These are phyloP conservation scores for Westerdykella sp. DNA, from an alignment of 2,329 filamentous ascomycete genomes.

Conservation along the genomic window DNA sequence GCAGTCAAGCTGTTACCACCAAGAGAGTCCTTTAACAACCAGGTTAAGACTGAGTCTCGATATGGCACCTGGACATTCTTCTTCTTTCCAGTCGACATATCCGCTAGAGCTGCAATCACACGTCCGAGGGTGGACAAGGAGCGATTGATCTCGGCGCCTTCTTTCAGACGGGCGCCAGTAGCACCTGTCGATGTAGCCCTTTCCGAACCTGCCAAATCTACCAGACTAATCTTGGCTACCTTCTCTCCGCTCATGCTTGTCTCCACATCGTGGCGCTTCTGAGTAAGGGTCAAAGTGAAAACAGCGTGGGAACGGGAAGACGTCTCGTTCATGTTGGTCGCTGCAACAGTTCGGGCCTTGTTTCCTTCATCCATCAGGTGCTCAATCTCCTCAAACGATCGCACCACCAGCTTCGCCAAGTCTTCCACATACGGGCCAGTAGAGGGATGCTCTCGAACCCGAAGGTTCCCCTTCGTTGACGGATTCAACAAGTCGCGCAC, in stretches of 20 bases:
- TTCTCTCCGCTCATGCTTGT: slow-evolving; percentile 98
- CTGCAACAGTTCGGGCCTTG: slow-evolving; percentile 94
- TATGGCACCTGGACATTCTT: slow-evolving; percentile 82
- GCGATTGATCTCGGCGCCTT: slow-evolving; percentile 97
- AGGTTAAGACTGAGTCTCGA: slow-evolving; percentile 92
- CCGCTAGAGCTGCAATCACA: slow-evolving; percentile 93
- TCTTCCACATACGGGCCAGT: slow-evolving; percentile 98
- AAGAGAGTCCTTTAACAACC: slow-evolving; percentile 92
- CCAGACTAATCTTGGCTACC: slow-evolving; percentile 94
- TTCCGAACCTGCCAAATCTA: slow-evolving; percentile 96
- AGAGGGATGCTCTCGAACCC: slow-evolving; percentile 94
- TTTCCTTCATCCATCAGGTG: slow-evolving; percentile 99
- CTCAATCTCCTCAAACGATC: slow-evolving; percentile 92
- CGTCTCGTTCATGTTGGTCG: slow-evolving; percentile 99
- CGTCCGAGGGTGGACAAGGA: slow-evolving; percentile 93
- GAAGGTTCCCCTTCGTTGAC: slow-evolving; percentile 89
- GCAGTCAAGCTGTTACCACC: slow-evolving; percentile 99
- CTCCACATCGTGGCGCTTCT: slow-evolving; percentile 84
- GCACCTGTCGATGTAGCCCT: slow-evolving; percentile 95
- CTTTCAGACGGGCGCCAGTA: slow-evolving; percentile 88
- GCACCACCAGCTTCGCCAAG: slow-evolving; percentile 87
- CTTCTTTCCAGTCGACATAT: slow-evolving; percentile 79
- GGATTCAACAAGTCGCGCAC: slow-evolving; percentile 94
- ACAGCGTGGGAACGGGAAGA: slow-evolving; percentile 97
- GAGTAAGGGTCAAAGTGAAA: slow-evolving; percentile 91